These are phyloP conservation scores for Serendipita sp. DNA, from an alignment of 768 basidiomycete species.

Conservation along the genomic window DNA sequence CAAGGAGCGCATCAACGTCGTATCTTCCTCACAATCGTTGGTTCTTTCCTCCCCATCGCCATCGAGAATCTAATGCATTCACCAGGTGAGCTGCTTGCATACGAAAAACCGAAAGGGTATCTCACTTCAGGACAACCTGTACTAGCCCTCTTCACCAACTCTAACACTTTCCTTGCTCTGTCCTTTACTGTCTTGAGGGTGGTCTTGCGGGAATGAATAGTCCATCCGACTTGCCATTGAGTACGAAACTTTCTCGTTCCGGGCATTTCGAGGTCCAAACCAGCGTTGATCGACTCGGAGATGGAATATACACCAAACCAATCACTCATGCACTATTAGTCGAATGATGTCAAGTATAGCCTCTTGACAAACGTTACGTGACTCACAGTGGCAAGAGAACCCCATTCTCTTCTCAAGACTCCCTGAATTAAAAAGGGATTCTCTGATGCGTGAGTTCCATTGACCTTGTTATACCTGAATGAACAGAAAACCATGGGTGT, in stretches of 20 bases:
- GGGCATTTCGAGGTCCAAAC: slow-evolving; percentile 51
- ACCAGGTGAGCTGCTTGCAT: not conserved
- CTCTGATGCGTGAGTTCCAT: slow-evolving; percentile 45
- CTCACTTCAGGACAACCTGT: slow-evolving; percentile 48
- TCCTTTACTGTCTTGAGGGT: slow-evolving; percentile 46
- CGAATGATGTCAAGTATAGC: no score
- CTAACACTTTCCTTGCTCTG: slow-evolving; percentile 44
- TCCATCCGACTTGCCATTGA: slow-evolving; percentile 8
- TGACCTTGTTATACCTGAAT: slow-evolving; percentile 35
- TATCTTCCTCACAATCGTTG: slow-evolving; percentile 12
- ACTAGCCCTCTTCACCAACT: slow-evolving; percentile 53
- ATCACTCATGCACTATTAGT: not conserved
- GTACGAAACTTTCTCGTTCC: slow-evolving; percentile 33
- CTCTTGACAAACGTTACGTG: no score
- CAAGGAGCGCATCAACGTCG: slow-evolving; percentile 41
- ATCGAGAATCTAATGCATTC: slow-evolving; percentile 2
- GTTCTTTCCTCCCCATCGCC: slow-evolving; percentile 46
- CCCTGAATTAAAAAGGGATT: slow-evolving; percentile 31
- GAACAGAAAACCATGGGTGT: slow-evolving; percentile 16
- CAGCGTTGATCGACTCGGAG: slow-evolving; percentile 36
- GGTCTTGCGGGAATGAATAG: slow-evolving; percentile 37
- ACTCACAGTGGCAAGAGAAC: slow-evolving; percentile 33
- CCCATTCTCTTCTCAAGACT: slow-evolving; percentile 50
- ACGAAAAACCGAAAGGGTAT: slow-evolving; percentile 15
- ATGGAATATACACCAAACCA: slow-evolving; percentile 31